Evolutionary conservation across 148 eudicot species (phyloP).

Genomic region (Suaeda aralocaspica): DNA sequence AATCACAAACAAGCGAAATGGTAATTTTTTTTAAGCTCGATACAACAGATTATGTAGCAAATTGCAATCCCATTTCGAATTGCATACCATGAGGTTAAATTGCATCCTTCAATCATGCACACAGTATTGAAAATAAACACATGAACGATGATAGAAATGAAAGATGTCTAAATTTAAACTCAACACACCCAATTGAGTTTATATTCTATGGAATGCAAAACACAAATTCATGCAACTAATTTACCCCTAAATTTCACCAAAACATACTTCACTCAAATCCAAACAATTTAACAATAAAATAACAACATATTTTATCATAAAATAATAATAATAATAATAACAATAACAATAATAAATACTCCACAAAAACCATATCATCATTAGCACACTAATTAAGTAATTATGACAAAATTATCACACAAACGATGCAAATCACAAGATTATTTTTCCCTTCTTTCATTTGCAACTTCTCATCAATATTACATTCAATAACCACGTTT

Average conservation of each 20-base stretch:
- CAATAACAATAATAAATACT: no score
- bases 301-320: not conserved
- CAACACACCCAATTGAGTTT: not conserved
- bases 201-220: not conserved
- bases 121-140: no score
- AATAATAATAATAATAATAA: no score
- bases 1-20: no score
- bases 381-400: not conserved
- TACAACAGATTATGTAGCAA: no score
- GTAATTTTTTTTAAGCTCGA: no score
- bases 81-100: no score
- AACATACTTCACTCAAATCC: not conserved
- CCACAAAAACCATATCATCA: not conserved
- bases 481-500: not conserved
- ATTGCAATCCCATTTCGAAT: no score
- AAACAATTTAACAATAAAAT: not conserved
- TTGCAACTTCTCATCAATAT: constrained; percentile 1
- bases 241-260: not conserved
- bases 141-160: no score
- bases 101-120: no score
- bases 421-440: constrained; percentile 1
- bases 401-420: not conserved
- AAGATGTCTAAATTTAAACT: not conserved
- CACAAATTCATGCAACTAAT: not conserved
- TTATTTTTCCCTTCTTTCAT: not conserved